phyloP scores from a whole-genome alignment of 2,329 filamentous ascomycete genomes.

The Talaromyces sp. region DNA sequence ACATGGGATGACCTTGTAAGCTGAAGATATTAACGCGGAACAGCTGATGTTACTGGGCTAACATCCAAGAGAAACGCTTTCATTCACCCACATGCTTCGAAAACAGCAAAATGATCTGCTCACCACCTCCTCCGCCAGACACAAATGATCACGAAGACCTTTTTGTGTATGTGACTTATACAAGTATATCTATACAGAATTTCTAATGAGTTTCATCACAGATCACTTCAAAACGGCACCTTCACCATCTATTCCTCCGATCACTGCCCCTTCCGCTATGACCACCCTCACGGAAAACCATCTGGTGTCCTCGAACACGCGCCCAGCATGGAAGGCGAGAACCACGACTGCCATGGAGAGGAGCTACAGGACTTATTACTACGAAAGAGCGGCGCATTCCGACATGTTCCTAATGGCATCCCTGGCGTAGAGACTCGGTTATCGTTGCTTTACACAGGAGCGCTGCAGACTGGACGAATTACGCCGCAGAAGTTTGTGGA shows the following conservation, averaged over 20 bases:
- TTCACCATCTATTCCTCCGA: slow-evolving; percentile 55
- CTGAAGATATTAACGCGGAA: not conserved
- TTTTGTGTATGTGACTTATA: not conserved
- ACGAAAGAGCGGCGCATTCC: slow-evolving; percentile 43
- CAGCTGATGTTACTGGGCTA: not conserved
- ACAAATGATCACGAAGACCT: slow-evolving; percentile 44
- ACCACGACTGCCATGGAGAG: not conserved
- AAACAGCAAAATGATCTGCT: slow-evolving; percentile 56
- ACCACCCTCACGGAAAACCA: slow-evolving; percentile 51
- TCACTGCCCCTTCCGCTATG: slow-evolving; percentile 47
- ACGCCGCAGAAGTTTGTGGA: slow-evolving; percentile 44
- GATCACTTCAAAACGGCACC: slow-evolving; percentile 48
- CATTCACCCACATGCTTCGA: slow-evolving; percentile 25
- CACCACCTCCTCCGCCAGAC: slow-evolving; percentile 48
- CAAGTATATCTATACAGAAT: not conserved
- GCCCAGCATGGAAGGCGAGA: slow-evolving; percentile 26
- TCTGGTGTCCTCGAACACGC: slow-evolving; percentile 45
- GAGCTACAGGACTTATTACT: not conserved
- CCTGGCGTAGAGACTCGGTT: slow-evolving; percentile 27
- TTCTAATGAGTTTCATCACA: slow-evolving; percentile 16
- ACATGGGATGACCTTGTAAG: slow-evolving; percentile 44
- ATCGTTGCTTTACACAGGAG: slow-evolving; percentile 34
- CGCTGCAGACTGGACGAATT: slow-evolving; percentile 27
- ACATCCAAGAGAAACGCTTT: not conserved
- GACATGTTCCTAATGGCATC: slow-evolving; percentile 50